Conservation (phyloP, 108 stramenopile species). For the Fistulifera solaris region DNA sequence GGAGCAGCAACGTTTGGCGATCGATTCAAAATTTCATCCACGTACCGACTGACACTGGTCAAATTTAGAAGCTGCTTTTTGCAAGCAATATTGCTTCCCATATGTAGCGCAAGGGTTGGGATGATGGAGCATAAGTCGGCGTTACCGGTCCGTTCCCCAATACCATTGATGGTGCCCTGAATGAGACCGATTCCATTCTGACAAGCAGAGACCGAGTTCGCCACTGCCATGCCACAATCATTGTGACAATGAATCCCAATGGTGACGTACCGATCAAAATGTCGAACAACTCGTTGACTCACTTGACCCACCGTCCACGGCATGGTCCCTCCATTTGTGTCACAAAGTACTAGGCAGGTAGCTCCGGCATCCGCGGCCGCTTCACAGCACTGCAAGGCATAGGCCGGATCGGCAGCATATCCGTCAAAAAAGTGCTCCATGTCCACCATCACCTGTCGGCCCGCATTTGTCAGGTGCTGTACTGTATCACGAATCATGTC, state of each 20-base stretch:
- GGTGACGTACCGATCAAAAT: conserved; percentile 32
- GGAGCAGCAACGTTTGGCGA: conserved; percentile 59
- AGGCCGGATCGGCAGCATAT: conserved; percentile 65
- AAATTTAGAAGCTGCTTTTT: conserved; percentile 49
- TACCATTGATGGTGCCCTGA: conserved; percentile 89
- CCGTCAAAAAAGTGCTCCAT: conserved; percentile 94
- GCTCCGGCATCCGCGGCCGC: conserved; percentile 82
- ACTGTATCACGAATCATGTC: conserved; percentile 89
- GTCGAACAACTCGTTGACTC: conserved; percentile 29
- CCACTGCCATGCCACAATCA: conserved; percentile 90
- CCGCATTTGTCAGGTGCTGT: conserved; percentile 37
- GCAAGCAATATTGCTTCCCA: conserved; percentile 43
- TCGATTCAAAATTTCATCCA: conserved; percentile 85
- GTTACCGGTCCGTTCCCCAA: conserved; percentile 92
- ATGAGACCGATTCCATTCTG: conserved; percentile 77
- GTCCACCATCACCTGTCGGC: conserved; percentile 68
- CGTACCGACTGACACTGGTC: conserved; percentile 75
- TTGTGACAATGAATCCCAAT: conserved; percentile 90
- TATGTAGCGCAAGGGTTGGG: conserved; percentile 74
- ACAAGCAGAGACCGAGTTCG: conserved; percentile 73
- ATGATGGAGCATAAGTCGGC: conserved; percentile 86
- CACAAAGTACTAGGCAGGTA: conserved; percentile 82
- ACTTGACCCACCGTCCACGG: conserved; percentile 79
- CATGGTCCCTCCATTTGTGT: conserved; percentile 91
- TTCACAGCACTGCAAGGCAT: conserved; percentile 58